Base-by-base conservation (phyloP, 2,329 filamentous ascomycete species). In the Aspergillus luchuensis region DNA sequence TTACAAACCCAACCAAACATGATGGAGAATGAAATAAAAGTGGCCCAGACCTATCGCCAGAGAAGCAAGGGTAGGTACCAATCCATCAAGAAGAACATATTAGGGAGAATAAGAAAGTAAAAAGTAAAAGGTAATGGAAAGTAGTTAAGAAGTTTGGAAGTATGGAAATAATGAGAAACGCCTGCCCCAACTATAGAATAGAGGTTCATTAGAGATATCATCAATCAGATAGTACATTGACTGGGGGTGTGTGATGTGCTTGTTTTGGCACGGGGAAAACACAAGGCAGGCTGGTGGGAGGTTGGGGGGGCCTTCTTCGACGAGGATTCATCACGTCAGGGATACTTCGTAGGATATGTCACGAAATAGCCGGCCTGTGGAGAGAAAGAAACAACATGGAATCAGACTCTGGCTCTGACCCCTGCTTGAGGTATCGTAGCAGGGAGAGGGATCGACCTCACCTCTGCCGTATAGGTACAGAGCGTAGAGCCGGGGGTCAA, bases 131-230 rank as follows among this genome's bases (percentile, higher is more conserved):
- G 49, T 15, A 28, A 64, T 45, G 59, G 36, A 38, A 36, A 47
- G 38, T 33, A 53, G 43, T 45, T 41, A 48, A 51, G 61, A 63
- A 33, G 56, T 41, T 33, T 10, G 30, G 5, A 36, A 36, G 33
- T 36, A 36, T 36, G 33, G 11, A 36, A 36, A 36, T 2, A 13
- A 36, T 13, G 28, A 30, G 10, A 64, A 60, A 61, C 64, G 64
- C 64, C 64, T 64, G 57, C 64, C 59, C 59, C 61, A 57, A 62
- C 56, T 66, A 48, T 57, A 41, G 64, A 64, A 48, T 57, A 41
- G 64, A 64, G 55, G 53, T 64, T 69, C 67, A 69, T 69, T 67
- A 69, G 55, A 63, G 63, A 67, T 67, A 67, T 68, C 66, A 67
- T 68, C 57, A 59, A 57, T 61, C 59, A 66, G 61, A 65, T 60